Evolutionary conservation across 306 rosid genomes (phyloP), one percentile per base, ranked within the genome.

Genomic region (Vicia faba): DNA sequence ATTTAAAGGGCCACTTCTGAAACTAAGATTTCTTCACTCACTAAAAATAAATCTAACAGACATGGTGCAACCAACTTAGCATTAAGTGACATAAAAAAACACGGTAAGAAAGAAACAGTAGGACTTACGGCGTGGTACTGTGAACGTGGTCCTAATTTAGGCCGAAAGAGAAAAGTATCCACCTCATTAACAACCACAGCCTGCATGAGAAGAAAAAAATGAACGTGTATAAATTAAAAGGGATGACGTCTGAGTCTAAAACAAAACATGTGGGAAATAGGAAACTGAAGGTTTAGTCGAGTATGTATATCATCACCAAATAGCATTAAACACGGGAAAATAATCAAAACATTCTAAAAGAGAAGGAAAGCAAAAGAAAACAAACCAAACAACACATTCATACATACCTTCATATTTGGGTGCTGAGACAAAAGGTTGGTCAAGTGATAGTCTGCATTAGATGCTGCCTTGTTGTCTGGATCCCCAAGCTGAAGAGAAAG

Each of bases 81-180:
- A 14, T 44, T 66, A 14, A 61, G 59, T 26, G 25, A 55, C 51
- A 33, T 23, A 23, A 28, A 39, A 39, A 38, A 65, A 69, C 57
- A 19, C 7, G 35, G 18, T 44, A 35, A 45, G 13, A 61, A 56
- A 38, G 46, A 25, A 55, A 53, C 14, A 33, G 55, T 62, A 44
- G 15, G 62, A 77, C 97, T 69, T 93, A 93, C 99, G 55, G 92
- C 90, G 61, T 90, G 95, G 76, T 93, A 93, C 82, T 88, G 91
- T 11, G 97, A 82, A 53, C 91, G 91, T 57, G 85, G 73, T 73
- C 82, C 91, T 75, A 93, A 81, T 75, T 78, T 95, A 46, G 99
- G 99, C 45, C 97, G 91, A 73, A 93, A 93, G 71, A 93, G 92
- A 80, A 93, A 86, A 74, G 96, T 51, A 78, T 93, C 99, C 88